These are phyloP conservation scores for Eutrema japonicum DNA, from an alignment of 345 rosid species.

Conservation along the genomic window DNA sequence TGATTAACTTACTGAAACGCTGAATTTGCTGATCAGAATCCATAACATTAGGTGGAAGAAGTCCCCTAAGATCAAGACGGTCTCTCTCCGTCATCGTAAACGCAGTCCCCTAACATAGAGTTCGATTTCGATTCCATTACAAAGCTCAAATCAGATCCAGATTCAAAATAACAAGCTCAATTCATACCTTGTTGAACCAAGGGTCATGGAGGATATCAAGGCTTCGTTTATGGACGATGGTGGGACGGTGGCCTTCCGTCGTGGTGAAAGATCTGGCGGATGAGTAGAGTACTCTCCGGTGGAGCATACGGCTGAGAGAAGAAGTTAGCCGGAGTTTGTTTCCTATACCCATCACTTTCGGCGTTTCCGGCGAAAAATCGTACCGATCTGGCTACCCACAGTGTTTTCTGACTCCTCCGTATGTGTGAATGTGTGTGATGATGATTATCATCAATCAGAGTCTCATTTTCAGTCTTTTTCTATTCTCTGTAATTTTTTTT, in stretches of 20 bases:
- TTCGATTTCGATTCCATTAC: constrained; percentile 6
- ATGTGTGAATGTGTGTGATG: neutral
- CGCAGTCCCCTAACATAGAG: constrained; percentile 72
- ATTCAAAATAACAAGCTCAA: neutral
- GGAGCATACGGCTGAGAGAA: constrained; percentile 54
- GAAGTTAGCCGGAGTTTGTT: constrained; percentile 40
- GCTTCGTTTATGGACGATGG: constrained; percentile 95
- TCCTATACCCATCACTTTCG: constrained; percentile 27
- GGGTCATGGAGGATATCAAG: constrained; percentile 97
- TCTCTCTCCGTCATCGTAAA: constrained; percentile 95
- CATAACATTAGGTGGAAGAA: constrained; percentile 93
- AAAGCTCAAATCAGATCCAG: constrained; percentile 22
- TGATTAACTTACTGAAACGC: constrained; percentile 74
- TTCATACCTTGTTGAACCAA: constrained; percentile 89
- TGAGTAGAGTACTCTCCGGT: constrained; percentile 39
- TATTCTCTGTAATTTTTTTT: neutral
- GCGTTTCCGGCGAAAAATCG: neutral
- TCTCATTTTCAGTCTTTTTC: neutral
- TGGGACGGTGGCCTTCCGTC: constrained; percentile 83
- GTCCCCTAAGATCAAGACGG: constrained; percentile 94
- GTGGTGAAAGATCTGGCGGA: constrained; percentile 73
- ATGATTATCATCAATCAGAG: neutral
- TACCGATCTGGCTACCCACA: constrained; percentile 23
- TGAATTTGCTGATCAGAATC: constrained; percentile 83
- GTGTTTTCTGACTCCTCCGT: neutral